Percentiles rank a stretch among this genome's conserved stretches.
These are phyloP conservation scores for Baorangia bicolor DNA, from an alignment of 768 basidiomycete genomes.

Conservation along the genomic window DNA sequence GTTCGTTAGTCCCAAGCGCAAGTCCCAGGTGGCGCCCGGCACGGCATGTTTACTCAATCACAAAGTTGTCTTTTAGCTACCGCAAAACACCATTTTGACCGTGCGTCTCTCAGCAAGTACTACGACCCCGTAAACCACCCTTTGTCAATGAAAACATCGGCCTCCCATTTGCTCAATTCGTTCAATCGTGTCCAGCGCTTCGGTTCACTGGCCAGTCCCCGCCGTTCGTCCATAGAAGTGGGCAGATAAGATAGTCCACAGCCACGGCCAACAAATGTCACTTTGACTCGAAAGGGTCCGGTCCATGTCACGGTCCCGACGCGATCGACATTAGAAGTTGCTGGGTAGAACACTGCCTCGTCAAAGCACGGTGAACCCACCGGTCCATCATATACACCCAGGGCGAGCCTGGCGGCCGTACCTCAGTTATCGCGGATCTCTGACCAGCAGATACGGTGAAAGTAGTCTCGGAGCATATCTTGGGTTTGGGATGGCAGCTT, in stretches of 20 bases:
- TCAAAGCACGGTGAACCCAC: not conserved
- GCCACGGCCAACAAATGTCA: not conserved
- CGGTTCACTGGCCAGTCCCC: not conserved
- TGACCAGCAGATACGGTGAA: not conserved
- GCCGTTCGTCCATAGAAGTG: not conserved
- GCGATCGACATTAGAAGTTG: not conserved
- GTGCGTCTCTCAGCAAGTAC: no score
- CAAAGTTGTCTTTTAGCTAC: not conserved
- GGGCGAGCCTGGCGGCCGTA: not conserved
- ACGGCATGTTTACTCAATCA: constrained; percentile 1
- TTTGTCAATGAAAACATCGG: not conserved
- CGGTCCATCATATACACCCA: not conserved
- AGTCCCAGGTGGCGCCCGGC: constrained; percentile 6
- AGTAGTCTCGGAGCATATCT: not conserved
- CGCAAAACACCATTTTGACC: not conserved
- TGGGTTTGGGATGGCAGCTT: no score
- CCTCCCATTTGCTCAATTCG: no score
- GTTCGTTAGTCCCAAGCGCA: not conserved
- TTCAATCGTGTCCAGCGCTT: not conserved
- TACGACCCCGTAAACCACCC: no score
- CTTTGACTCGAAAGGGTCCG: not conserved
- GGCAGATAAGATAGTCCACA: not conserved
- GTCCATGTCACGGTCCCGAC: not conserved
- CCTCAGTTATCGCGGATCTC: no score
- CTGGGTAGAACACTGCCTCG: not conserved